Evolutionary conservation across 225 moss, liverwort and hornwort species (phyloP), one percentile per base, ranked within the genome.

Genomic region (Rhytidiadelphus loreus): DNA sequence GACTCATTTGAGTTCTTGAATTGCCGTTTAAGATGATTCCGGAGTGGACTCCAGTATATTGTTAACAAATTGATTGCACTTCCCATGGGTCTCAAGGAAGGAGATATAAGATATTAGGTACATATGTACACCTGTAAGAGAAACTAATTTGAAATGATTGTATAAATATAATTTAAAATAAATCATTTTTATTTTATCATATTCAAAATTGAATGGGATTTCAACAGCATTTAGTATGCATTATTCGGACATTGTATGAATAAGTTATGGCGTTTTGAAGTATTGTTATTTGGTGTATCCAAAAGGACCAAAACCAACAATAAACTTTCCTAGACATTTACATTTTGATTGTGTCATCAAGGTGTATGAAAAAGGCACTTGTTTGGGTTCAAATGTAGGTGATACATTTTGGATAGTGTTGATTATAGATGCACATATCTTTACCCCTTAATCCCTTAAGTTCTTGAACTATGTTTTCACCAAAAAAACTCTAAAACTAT

Each of bases 371-470:
- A 66, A 37, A 37, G 3, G 21, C 3, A n/a, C 0, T 66, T n/a
- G 4, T 66, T 12, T 6, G 5, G 12, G n/a, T 66, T 12, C 12
- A 66, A n/a, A 66, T 37, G 66, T 0, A 20, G 2, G n/a, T 21
- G 8, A 0, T 2, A 1, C 2, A 21, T 37, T 11, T 21, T n/a
- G 10, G 0, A 2, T 0, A 20, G 4, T 6, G 2, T 66, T 66
- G 37, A 37, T 37, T 66, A 21, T 66, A 1, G 21, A 68, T 68
- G 12, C 12, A 12, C 0, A 22, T 12, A 12, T 12, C 21, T 68
- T 68, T 7, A 14, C 4, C 6, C 3, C 3, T 30, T 15, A 35
- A 65, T 6, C 17, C 9, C 9, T 32, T 4, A 63, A 63, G 17
- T n/a, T n/a, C n/a, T n/a, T n/a, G n/a, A n/a, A n/a, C n/a, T n/a